A percentile compares a stretch with the other conserved stretches of the same genome.
Conservation (phyloP, 169 alveolate species). For the Plasmodium adleri region DNA sequence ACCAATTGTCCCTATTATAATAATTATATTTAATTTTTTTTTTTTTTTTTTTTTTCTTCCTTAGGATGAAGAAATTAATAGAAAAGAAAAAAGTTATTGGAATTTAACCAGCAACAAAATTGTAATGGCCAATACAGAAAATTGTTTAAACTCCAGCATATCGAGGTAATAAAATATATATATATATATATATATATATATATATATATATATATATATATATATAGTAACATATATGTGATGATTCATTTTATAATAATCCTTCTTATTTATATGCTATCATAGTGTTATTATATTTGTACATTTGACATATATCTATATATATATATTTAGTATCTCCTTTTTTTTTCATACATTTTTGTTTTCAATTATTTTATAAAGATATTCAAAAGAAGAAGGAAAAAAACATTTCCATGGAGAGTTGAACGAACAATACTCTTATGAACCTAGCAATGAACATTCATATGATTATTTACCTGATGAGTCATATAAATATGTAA, state of each 20-base stretch:
- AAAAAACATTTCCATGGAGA: slow-evolving; percentile 46
- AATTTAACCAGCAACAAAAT: slow-evolving; percentile 45
- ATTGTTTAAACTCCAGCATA: background rate
- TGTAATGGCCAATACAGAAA: slow-evolving; percentile 3
- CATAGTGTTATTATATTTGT: too few relatives aligned
- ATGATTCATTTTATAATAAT: too few relatives aligned
- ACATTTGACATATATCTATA: background rate
- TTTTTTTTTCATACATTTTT: background rate
- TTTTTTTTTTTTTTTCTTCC: background rate
- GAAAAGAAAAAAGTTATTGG: slow-evolving; percentile 72
- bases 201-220: background rate
- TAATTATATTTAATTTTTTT: too few relatives aligned
- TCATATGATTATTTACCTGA: too few relatives aligned
- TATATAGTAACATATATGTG: background rate
- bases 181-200: background rate
- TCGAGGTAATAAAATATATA: slow-evolving; percentile 17
- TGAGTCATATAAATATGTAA: too few relatives aligned
- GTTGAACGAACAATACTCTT: background rate
- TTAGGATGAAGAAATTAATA: slow-evolving; percentile 66
- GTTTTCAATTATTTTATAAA: background rate
- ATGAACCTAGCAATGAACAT: too few relatives aligned
- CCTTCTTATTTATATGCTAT: too few relatives aligned
- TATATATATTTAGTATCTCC: background rate
- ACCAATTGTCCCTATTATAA: too few relatives aligned
- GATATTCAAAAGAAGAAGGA: slow-evolving; percentile 19